Conservation (phyloP, 495 filamentous ascomycete genomes). For the Neurospora terricola region DNA sequence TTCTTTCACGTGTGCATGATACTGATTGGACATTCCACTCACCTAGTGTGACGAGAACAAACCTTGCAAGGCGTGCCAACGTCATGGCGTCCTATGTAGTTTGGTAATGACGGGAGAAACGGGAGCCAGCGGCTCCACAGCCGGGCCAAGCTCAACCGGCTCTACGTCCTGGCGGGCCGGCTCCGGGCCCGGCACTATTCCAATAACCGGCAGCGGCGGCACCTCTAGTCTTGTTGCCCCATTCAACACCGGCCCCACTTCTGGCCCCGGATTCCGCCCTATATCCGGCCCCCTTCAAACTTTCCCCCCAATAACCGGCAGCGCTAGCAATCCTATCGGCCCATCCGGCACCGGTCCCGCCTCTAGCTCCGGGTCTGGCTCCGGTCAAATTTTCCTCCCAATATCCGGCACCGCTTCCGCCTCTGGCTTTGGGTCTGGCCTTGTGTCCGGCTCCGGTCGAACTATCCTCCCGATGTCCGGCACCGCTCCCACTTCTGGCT, state of each 20-base stretch:
- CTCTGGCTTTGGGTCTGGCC: background rate
- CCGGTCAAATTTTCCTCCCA: background rate
- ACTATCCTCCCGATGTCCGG: background rate
- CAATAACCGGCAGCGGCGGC: background rate
- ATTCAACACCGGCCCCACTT: background rate
- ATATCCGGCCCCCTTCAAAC: background rate
- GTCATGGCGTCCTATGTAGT: slow-evolving; percentile 23
- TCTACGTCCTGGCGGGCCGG: background rate
- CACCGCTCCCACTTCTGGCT: background rate
- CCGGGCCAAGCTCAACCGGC: background rate
- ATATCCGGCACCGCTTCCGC: background rate
- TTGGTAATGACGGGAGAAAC: slow-evolving; percentile 1
- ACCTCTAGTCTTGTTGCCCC: background rate
- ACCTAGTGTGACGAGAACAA: slow-evolving; percentile 21
- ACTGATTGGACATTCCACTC: background rate
- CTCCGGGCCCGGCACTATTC: background rate
- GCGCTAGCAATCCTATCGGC: background rate
- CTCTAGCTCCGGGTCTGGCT: background rate
- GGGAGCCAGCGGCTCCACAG: background rate
- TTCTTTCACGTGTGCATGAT: background rate
- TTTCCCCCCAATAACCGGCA: background rate
- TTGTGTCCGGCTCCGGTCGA: background rate
- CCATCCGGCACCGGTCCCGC: background rate
- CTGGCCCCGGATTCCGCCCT: background rate
- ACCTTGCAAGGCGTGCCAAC: slow-evolving; percentile 21